phyloP scores from a whole-genome alignment of 768 basidiomycete species.

The Rhodotorula graminis region DNA sequence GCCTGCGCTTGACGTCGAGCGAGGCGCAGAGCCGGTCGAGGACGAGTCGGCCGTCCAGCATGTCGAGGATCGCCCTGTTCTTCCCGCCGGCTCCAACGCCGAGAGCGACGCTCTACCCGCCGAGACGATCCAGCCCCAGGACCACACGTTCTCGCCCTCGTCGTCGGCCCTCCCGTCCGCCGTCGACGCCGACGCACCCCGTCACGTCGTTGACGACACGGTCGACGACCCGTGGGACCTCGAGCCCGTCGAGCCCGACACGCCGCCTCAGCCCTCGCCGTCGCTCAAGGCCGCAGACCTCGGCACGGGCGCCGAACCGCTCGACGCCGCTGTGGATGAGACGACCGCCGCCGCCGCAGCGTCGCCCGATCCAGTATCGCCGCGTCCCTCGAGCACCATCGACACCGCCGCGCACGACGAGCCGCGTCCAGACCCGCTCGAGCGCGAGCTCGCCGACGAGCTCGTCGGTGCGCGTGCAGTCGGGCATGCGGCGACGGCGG shows the following conservation, averaged over 20 bases:
- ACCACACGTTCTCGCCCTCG: slow-evolving; percentile 11
- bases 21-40: neutral
- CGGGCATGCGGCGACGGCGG: neutral
- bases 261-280: neutral
- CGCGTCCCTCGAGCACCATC: neutral
- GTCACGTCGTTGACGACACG: neutral
- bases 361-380: too few relatives aligned
- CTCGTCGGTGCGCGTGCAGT: neutral
- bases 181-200: neutral
- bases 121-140: neutral
- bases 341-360: too few relatives aligned
- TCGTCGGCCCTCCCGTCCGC: neutral
- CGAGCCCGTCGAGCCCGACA: slow-evolving; percentile 1
- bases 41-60: slow-evolving; percentile 15
- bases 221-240: slow-evolving; percentile 17
- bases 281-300: too few relatives aligned
- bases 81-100: neutral
- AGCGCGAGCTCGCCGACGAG: neutral
- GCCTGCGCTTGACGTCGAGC: neutral
- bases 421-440: neutral
- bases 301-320: too few relatives aligned
- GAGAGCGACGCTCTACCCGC: neutral
- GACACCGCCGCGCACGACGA: neutral
- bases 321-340: too few relatives aligned
- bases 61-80: neutral